Conservation (phyloP, 2,329 filamentous ascomycete genomes). For the Neophaeococcomyces aloes region DNA sequence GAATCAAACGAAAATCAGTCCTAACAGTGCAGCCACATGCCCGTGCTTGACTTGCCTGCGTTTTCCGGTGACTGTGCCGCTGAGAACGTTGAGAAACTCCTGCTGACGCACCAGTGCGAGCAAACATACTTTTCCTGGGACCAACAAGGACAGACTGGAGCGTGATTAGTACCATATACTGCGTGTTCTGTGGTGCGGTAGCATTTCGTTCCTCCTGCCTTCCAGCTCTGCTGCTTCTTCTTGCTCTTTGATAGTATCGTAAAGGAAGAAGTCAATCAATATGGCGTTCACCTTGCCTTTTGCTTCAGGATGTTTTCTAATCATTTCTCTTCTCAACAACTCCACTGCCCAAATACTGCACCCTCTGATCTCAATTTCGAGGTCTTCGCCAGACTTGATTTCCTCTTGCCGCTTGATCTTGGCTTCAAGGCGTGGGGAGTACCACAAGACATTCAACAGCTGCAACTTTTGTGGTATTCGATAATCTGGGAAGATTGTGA, state of each 20-base stretch:
- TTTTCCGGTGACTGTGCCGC: no score
- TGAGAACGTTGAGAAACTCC: no score
- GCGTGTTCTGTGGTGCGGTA: constrained; percentile 26
- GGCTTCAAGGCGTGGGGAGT: constrained; percentile 67
- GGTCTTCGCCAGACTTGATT: constrained; percentile 61
- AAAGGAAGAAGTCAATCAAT: constrained; percentile 92
- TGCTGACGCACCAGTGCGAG: no score
- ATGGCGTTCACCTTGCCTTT: constrained; percentile 61
- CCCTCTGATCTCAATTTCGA: constrained; percentile 81
- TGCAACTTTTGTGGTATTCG: constrained; percentile 89
- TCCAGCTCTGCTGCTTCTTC: constrained; percentile 49
- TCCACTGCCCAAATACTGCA: constrained; percentile 97
- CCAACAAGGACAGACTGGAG: no score
- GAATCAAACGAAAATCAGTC: no score
- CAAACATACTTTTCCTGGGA: no score
- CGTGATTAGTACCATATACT: constrained; percentile 20
- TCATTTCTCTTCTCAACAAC: constrained; percentile 71
- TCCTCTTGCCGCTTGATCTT: constrained; percentile 55
- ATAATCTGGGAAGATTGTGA: constrained; percentile 99
- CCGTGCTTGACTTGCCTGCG: no score
- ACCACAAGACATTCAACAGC: constrained; percentile 68
- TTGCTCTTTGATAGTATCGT: constrained; percentile 82
- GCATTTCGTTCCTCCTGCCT: constrained; percentile 31
- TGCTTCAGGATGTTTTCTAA: constrained; percentile 51
- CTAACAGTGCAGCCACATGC: no score